Evolutionary conservation across 805 yeast genomes (phyloP).

Genomic region (Metschnikowia kofuensis): DNA sequence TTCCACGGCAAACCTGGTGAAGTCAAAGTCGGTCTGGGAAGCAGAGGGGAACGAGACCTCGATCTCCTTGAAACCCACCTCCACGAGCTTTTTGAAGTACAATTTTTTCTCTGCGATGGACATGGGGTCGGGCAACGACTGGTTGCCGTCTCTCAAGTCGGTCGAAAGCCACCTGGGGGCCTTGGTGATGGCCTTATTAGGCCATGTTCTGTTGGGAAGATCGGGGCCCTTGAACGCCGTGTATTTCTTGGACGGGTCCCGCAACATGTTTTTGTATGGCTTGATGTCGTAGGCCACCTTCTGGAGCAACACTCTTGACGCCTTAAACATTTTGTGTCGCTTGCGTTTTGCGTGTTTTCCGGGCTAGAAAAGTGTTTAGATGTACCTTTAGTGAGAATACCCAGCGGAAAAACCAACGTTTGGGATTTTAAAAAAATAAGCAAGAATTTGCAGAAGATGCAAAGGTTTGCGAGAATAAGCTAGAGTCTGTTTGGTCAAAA

Average conservation of each 20-base stretch:
- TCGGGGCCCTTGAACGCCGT: constrained; percentile 51
- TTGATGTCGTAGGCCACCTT: constrained; percentile 24
- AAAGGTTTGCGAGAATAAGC: too few relatives aligned
- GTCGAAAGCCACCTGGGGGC: constrained; percentile 83
- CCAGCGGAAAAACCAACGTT: too few relatives aligned
- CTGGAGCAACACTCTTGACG: constrained; percentile 20
- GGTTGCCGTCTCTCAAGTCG: constrained; percentile 79
- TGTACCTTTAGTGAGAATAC: too few relatives aligned
- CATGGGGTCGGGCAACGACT: constrained; percentile 82
- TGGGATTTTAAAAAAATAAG: too few relatives aligned
- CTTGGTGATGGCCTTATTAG: constrained; percentile 57
- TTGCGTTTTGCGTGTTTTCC: background rate
- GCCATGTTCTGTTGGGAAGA: constrained; percentile 69
- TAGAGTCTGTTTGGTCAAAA: too few relatives aligned
- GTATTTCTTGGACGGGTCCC: constrained; percentile 66
- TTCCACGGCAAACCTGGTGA: constrained; percentile 76
- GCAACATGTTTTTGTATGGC: constrained; percentile 49
- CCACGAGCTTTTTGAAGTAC: constrained; percentile 68
- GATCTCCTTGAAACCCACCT: constrained; percentile 76
- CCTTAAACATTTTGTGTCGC: constrained; percentile 23
- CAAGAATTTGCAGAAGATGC: too few relatives aligned
- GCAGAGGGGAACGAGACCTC: constrained; percentile 82
- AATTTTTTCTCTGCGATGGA: constrained; percentile 69
- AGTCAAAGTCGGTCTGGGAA: constrained; percentile 78
- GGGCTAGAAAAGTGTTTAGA: constrained; percentile 3